Conservation (phyloP, 352 stramenopile genomes). For the Phytophthora cactorum region DNA sequence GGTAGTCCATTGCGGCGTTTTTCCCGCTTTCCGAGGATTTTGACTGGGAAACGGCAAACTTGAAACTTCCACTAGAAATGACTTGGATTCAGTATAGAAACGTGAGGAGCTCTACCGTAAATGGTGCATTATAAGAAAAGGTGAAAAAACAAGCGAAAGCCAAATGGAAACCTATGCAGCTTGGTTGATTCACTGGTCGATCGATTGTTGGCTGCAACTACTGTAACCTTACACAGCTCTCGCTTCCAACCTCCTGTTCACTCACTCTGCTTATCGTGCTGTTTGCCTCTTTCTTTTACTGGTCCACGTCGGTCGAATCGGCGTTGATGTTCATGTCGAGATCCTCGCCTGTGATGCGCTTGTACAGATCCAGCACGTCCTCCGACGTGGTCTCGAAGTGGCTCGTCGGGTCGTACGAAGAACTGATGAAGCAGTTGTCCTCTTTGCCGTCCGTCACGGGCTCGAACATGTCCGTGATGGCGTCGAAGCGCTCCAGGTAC, state of each 20-base stretch:
- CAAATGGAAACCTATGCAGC: slow-evolving; percentile 1
- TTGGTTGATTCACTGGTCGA: slow-evolving; percentile 25
- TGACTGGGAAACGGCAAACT: slow-evolving; percentile 11
- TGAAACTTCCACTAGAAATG: slow-evolving; percentile 12
- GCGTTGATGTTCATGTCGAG: slow-evolving; percentile 99
- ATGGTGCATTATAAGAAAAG: not conserved
- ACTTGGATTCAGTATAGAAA: slow-evolving; percentile 27
- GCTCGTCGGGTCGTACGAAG: slow-evolving; percentile 92
- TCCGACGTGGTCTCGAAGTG: slow-evolving; percentile 98
- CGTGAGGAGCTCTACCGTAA: slow-evolving; percentile 2
- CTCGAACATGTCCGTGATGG: slow-evolving; percentile 95
- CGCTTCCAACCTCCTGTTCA: slow-evolving; percentile 11
- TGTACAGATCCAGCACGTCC: slow-evolving; percentile 98
- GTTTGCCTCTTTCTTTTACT: slow-evolving; percentile 56
- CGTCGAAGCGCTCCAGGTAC: slow-evolving; percentile 97
- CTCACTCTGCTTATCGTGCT: slow-evolving; percentile 1
- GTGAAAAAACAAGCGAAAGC: slow-evolving; percentile 2
- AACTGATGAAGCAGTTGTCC: slow-evolving; percentile 99
- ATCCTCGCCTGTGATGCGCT: slow-evolving; percentile 97
- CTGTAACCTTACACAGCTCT: slow-evolving; percentile 1
- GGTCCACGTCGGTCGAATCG: slow-evolving; percentile 94
- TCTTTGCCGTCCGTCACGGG: slow-evolving; percentile 89
- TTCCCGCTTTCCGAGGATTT: slow-evolving; percentile 27
- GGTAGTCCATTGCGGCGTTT: slow-evolving; percentile 42
- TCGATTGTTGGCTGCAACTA: slow-evolving; percentile 12